Evolutionary conservation across 306 rosid genomes (phyloP).

Genomic region (Dryas drummondii): DNA sequence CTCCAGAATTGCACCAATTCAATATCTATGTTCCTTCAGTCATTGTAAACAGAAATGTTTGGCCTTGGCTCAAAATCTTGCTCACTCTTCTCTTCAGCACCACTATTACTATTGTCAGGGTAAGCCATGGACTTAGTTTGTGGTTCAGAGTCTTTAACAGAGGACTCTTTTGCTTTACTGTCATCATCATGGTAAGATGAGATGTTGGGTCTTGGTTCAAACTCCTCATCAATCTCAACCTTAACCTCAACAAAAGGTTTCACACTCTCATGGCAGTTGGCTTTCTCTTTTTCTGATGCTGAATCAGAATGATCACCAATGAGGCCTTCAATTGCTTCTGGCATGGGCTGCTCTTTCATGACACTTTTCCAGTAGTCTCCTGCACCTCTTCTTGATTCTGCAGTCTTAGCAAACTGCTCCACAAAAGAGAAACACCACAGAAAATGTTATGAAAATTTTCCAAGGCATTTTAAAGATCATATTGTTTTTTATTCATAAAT

Average conservation of each 20-base stretch:
- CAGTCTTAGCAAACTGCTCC: neutral
- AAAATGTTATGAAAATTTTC: neutral
- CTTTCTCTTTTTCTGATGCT: neutral
- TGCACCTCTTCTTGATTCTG: constrained; percentile 20
- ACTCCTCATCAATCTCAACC: constrained; percentile 7
- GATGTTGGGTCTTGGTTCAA: constrained; percentile 15
- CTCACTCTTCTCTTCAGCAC: neutral
- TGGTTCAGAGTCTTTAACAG: neutral
- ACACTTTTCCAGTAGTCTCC: neutral
- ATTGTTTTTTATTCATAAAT: neutral
- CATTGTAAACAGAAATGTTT: neutral
- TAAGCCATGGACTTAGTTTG: neutral
- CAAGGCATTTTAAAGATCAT: neutral
- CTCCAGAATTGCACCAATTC: neutral
- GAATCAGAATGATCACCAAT: constrained; percentile 8
- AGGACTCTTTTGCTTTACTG: neutral
- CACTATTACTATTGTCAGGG: neutral
- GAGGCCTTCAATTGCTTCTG: constrained; percentile 20
- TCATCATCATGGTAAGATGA: constrained; percentile 5
- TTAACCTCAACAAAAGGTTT: neutral
- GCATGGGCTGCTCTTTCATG: constrained; percentile 17
- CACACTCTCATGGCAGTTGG: constrained; percentile 7
- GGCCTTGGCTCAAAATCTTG: constrained; percentile 19
- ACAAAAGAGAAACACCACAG: neutral
- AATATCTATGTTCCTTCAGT: neutral